Evolutionary conservation across 768 basidiomycete genomes (phyloP).

Genomic region (Trametes punicea): DNA sequence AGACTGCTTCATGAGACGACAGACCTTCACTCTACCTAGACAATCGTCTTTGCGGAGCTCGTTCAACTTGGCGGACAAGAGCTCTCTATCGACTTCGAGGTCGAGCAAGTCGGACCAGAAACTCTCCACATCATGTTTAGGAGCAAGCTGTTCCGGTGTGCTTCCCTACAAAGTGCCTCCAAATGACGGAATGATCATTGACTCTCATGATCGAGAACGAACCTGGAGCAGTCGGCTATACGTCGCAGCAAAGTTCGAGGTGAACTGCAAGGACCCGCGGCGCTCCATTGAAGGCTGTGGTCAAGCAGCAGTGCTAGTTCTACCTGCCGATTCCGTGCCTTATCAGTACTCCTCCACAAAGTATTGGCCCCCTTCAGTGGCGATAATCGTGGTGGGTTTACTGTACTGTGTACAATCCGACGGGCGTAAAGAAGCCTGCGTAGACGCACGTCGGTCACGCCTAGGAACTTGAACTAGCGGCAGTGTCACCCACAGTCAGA

Average conservation of each 20-base stretch:
- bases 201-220: conserved; percentile 3
- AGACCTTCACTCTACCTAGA: conserved; percentile 50
- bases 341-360: too few relatives aligned
- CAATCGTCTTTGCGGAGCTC: conserved; percentile 48
- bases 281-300: not conserved
- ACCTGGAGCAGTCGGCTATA: conserved; percentile 50
- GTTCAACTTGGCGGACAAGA: conserved; percentile 39
- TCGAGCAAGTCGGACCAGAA: conserved; percentile 55
- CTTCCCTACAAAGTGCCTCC: conserved; percentile 35
- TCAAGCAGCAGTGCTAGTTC: not conserved
- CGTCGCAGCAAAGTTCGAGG: conserved; percentile 45
- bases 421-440: too few relatives aligned
- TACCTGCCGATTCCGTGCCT: too few relatives aligned
- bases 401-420: too few relatives aligned
- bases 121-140: conserved; percentile 40
- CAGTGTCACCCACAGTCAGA: too few relatives aligned
- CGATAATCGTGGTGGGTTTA: too few relatives aligned
- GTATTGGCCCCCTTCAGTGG: too few relatives aligned
- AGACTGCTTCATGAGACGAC: not conserved
- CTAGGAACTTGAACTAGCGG: too few relatives aligned
- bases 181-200: not conserved
- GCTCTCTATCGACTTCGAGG: conserved; percentile 49
- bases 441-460: too few relatives aligned
- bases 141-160: conserved; percentile 41
- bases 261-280: conserved; percentile 26